Percentiles rank a stretch among this genome's conserved stretches.
These are phyloP conservation scores for Thymus mandschuricus DNA, from an alignment of 257 asterid species.

Conservation along the genomic window DNA sequence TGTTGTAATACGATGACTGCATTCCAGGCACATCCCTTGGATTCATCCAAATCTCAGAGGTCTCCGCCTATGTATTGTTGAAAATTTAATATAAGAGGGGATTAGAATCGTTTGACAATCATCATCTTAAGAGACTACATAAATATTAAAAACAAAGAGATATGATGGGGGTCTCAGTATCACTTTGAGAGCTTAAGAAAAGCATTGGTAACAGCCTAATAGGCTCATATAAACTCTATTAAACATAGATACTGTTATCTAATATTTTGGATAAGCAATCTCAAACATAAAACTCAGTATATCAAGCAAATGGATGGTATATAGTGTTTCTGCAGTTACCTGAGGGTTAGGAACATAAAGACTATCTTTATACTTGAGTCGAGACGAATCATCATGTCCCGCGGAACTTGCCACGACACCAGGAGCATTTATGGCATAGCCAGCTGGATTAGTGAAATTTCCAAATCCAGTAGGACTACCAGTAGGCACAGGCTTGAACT, in stretches of 20 bases:
- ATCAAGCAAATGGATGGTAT: neutral
- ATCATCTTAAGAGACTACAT: neutral
- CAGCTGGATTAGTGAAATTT: conserved; percentile 73
- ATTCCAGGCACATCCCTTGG: conserved; percentile 67
- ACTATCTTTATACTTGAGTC: conserved; percentile 82
- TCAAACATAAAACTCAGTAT: neutral
- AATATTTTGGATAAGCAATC: neutral
- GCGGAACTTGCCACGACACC: conserved; percentile 75
- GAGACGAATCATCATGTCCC: conserved; percentile 90
- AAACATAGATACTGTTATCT: neutral
- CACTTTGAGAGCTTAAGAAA: neutral
- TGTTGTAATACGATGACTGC: conserved; percentile 86
- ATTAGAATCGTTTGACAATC: neutral
- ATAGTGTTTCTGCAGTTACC: conserved; percentile 45
- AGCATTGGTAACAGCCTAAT: neutral
- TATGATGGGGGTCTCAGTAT: neutral
- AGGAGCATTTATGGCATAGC: conserved; percentile 77
- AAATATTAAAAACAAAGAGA: neutral
- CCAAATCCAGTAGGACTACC: conserved; percentile 82
- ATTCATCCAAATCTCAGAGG: conserved; percentile 95
- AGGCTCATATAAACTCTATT: neutral
- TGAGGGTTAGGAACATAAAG: conserved; percentile 83
- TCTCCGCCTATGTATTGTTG: conserved; percentile 73
- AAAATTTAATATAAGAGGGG: neutral
- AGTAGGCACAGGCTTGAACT: conserved; percentile 73